Evolutionary conservation across 208 protist genomes (phyloP).

Genomic region (Entamoeba moshkovskii): DNA sequence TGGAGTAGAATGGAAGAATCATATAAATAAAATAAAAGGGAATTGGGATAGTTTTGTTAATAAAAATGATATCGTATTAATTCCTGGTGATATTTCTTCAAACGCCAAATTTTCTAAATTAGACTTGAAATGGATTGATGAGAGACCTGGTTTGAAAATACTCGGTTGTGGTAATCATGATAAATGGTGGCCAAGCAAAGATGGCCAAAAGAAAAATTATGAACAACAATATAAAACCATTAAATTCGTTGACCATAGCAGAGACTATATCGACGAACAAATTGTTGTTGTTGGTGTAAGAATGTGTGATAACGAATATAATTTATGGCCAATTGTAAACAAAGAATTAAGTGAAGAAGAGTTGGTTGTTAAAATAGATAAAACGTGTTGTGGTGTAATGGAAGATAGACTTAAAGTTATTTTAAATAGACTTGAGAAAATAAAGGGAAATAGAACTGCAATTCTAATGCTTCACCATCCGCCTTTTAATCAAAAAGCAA

Average conservation of each 20-base stretch:
- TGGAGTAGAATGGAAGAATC: not conserved
- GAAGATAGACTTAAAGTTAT: not conserved
- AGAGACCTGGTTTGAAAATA: not conserved
- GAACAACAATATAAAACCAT: not conserved
- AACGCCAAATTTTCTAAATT: not conserved
- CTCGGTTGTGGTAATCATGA: not conserved
- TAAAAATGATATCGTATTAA: not conserved
- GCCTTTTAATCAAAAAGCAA: not conserved
- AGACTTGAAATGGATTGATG: not conserved
- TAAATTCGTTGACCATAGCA: not conserved
- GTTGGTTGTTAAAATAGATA: not conserved
- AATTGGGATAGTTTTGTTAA: not conserved
- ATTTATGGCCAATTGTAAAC: not conserved
- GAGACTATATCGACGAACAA: not conserved
- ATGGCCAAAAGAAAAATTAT: not conserved
- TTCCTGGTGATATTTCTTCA: not conserved
- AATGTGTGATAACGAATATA: not conserved
- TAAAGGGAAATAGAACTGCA: not conserved
- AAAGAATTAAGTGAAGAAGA: not conserved
- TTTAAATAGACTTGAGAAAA: not conserved
- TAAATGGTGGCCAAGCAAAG: not conserved
- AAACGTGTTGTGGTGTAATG: not conserved
- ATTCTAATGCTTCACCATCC: not conserved
- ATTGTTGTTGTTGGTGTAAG: not conserved
- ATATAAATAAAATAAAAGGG: not conserved